Evolutionary conservation across 352 stramenopile genomes (phyloP).

Genomic region (Globisporangium radiosum): DNA sequence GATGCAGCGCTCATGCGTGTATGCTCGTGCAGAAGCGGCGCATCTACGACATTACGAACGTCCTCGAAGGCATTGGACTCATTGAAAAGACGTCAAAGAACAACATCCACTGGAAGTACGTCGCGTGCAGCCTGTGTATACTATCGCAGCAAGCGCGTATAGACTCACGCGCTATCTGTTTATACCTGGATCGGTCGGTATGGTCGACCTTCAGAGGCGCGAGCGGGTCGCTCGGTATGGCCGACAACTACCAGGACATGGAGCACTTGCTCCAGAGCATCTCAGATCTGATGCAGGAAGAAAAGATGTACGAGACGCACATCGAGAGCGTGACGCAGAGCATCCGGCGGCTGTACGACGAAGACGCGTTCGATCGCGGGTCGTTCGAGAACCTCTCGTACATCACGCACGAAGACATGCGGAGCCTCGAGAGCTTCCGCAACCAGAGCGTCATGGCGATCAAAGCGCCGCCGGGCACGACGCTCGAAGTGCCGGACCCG

Average conservation of each 20-base stretch:
- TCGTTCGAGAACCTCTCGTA: constrained; percentile 80
- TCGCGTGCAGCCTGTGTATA: neutral
- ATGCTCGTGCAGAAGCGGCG: constrained; percentile 82
- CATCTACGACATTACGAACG: constrained; percentile 99
- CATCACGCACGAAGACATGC: constrained; percentile 87
- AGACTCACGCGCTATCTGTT: neutral
- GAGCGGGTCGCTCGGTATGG: constrained; percentile 32
- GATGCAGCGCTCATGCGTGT: neutral
- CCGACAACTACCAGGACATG: constrained; percentile 59
- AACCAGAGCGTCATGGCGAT: constrained; percentile 93
- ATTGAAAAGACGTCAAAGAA: constrained; percentile 98
- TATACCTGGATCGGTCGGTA: neutral
- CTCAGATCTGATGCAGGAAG: constrained; percentile 75
- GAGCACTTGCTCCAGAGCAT: constrained; percentile 71
- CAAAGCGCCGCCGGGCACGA: constrained; percentile 90
- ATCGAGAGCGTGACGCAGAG: constrained; percentile 78
- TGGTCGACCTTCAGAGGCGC: constrained; percentile 29
- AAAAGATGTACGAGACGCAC: constrained; percentile 78
- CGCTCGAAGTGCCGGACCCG: constrained; percentile 91
- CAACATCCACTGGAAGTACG: constrained; percentile 96
- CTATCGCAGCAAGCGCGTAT: too few relatives aligned
- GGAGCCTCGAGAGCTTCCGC: constrained; percentile 70
- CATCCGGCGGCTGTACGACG: constrained; percentile 79
- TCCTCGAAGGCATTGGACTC: constrained; percentile 96
- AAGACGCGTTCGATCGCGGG: constrained; percentile 72